A percentile compares a stretch with the other conserved stretches of the same genome.
Evolutionary conservation across 148 eudicot species (phyloP).

Genomic region (Diospyros kaki): DNA sequence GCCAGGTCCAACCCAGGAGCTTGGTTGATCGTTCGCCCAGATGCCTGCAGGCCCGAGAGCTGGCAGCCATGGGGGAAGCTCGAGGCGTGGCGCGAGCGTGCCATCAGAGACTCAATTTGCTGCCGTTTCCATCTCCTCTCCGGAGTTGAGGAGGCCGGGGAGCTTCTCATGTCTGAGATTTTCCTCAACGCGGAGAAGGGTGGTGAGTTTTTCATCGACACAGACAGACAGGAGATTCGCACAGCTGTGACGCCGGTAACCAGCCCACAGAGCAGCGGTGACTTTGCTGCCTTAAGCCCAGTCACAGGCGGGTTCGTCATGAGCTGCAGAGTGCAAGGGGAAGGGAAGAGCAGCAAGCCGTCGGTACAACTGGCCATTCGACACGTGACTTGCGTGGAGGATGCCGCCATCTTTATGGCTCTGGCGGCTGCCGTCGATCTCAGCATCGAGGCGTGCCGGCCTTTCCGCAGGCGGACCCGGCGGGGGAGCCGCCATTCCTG

Average conservation of each 20-base stretch:
- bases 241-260: conserved; percentile 25
- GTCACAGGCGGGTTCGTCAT: conserved; percentile 49
- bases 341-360: conserved; percentile 51
- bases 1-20: conserved; percentile 60
- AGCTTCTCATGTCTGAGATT: conserved; percentile 48
- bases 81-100: conserved; percentile 59
- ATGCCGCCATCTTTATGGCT: conserved; percentile 61
- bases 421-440: conserved; percentile 60
- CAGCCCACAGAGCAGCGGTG: conserved; percentile 55
- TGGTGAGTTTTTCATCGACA: conserved; percentile 54
- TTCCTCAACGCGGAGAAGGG: conserved; percentile 49
- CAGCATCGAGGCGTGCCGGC: conserved; percentile 54
- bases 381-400: conserved; percentile 54
- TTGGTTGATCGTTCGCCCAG: conserved; percentile 54
- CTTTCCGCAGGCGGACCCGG: conserved; percentile 37
- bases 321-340: conserved; percentile 61
- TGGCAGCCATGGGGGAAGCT: conserved; percentile 73
- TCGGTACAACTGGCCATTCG: conserved; percentile 53
- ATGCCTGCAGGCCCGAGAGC: conserved; percentile 37
- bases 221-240: conserved; percentile 30
- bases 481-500: conserved; percentile 42
- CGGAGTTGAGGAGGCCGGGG: conserved; percentile 42
- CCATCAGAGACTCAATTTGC: conserved; percentile 43
- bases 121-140: conserved; percentile 47
- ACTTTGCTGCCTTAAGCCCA: conserved; percentile 40